Base-by-base conservation (phyloP, 495 filamentous ascomycete species). In the Penicillium silybi region DNA sequence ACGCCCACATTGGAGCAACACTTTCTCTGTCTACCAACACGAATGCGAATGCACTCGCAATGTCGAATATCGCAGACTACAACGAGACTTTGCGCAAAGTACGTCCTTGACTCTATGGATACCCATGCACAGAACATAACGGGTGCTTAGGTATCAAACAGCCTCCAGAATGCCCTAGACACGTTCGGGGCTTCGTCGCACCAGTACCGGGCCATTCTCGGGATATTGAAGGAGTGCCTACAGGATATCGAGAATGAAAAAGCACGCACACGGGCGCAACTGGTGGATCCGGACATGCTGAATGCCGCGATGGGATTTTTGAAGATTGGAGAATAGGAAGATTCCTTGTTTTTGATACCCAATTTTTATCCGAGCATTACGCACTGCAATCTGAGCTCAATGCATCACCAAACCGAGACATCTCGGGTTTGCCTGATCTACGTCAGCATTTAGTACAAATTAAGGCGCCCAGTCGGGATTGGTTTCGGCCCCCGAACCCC, bases 241-340 rank as follows among this genome's bases (percentile, higher is more conserved):
- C 58, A 43, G n/a, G 52, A 64, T 6, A 67, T 75, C 20, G 64
- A 76, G 7, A 45, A 51, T 1, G 51, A 57, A 2, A 50, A 56
- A 9, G 50, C 35, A 22, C 13, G 44, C 11, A 13, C 7, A 2
- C 16, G 56, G 25, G 23, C 25, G 3, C 45, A 41, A 13, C 35
- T 56, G 15, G 37, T 73, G 13, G 67, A 77, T 47, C 53, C 67
- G 1, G 67, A 72, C 41, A 62, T 59, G 45, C 41, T 77, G 32
- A 70, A 57, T 52, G 13, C 59, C 27, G 72, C 72, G 0, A 73
- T 77, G 73, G 62, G 60, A n/a, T 71, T 71, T 44, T 41, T 76
- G 29, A 57, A 69, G 7, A 63, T 73, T 44, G 67, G 61, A 47
- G 56, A 58, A 57, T 65, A 59, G 44, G 41, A 6, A 17, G 11